phyloP scores from a whole-genome alignment of 2,329 filamentous ascomycete species.

The Trichoderma atroviride region DNA sequence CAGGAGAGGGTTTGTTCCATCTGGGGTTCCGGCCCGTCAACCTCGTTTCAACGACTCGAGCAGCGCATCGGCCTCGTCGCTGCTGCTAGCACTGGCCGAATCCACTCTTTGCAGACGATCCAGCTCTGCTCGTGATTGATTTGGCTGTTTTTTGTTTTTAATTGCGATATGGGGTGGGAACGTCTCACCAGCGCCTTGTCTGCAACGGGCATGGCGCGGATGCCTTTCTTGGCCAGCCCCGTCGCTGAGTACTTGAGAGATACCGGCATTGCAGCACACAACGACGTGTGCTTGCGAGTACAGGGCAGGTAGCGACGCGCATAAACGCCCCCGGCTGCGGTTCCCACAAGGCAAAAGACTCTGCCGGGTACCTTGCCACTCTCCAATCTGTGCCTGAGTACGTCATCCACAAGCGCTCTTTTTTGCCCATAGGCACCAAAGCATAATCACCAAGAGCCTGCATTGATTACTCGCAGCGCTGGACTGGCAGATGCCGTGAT shows the following conservation, averaged over 20 bases:
- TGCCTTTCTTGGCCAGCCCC: neutral
- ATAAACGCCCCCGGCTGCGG: neutral
- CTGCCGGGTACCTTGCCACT: neutral
- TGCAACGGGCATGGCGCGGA: neutral
- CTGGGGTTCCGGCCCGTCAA: neutral
- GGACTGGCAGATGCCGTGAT: neutral
- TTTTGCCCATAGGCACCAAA: slow-evolving; percentile 16
- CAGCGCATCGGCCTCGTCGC: neutral
- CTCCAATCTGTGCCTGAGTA: slow-evolving; percentile 7
- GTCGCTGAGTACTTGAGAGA: neutral
- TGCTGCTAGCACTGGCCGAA: slow-evolving; percentile 9
- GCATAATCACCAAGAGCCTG: slow-evolving; percentile 6
- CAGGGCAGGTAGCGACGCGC: neutral
- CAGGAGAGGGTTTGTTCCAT: slow-evolving; percentile 23
- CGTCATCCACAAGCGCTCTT: slow-evolving; percentile 1
- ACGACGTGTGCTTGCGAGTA: neutral
- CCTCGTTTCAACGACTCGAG: neutral
- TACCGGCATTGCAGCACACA: neutral
- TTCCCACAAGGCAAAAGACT: slow-evolving; percentile 19
- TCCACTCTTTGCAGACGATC: slow-evolving; percentile 22
- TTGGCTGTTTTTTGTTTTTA: slow-evolving; percentile 21
- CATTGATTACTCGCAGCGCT: slow-evolving; percentile 17
- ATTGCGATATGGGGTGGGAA: slow-evolving; percentile 19
- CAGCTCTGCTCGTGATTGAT: slow-evolving; percentile 12
- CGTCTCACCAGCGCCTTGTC: slow-evolving; percentile 17